Conservation (phyloP, 2,329 filamentous ascomycete genomes). For the Cadophora sp. region DNA sequence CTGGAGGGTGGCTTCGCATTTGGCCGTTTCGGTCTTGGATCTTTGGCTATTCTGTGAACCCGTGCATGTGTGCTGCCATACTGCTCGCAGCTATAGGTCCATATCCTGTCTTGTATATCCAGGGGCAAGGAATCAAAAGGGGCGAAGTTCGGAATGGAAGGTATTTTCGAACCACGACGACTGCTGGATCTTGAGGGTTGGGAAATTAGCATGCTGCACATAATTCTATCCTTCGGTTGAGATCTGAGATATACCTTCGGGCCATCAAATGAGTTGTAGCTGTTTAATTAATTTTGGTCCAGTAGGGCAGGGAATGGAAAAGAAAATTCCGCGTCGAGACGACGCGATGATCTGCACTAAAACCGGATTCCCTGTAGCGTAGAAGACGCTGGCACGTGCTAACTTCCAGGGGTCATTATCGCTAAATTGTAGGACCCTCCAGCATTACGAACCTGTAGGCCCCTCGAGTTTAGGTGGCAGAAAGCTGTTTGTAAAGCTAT, state of each 20-base stretch:
- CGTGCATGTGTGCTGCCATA: neutral
- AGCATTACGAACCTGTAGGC: neutral
- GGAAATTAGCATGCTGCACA: neutral
- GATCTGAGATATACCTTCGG: neutral
- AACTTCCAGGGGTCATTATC: neutral
- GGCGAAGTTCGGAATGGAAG: neutral
- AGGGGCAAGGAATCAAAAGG: slow-evolving; percentile 9
- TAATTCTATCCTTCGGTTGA: neutral
- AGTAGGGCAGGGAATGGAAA: neutral
- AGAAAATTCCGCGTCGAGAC: neutral
- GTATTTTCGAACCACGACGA: neutral
- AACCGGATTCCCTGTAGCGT: neutral
- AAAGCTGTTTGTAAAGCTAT: neutral
- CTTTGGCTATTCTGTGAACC: slow-evolving; percentile 11
- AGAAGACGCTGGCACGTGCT: slow-evolving; percentile 14
- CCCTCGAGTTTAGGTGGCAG: neutral
- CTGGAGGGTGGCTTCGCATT: neutral
- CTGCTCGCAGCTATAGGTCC: slow-evolving; percentile 4
- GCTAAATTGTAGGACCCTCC: neutral
- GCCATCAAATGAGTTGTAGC: neutral
- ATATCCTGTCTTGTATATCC: slow-evolving; percentile 16
- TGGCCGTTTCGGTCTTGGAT: neutral
- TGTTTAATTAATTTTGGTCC: neutral
- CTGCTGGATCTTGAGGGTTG: neutral
- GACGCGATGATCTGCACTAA: slow-evolving; percentile 15